These are phyloP conservation scores for Cercophora scortea DNA, from an alignment of 495 filamentous ascomycete species.

Conservation along the genomic window DNA sequence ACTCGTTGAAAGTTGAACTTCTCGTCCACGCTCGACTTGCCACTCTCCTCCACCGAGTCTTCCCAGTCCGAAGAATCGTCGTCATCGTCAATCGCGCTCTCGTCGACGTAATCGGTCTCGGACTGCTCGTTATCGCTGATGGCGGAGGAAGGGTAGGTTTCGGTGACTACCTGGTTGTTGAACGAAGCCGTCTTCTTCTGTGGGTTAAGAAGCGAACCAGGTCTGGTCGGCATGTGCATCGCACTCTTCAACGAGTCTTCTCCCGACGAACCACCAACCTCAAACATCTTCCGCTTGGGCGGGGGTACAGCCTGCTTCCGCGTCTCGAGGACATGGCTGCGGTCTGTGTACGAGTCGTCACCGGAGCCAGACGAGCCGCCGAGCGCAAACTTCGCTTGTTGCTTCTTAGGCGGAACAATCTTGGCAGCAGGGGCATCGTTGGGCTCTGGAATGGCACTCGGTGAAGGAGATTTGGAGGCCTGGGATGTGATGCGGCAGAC, in stretches of 20 bases:
- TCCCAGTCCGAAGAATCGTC: conserved; percentile 88
- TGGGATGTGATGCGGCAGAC: conserved; percentile 39
- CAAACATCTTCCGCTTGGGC: conserved; percentile 66
- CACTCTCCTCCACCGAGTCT: conserved; percentile 84
- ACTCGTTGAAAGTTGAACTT: conserved; percentile 78
- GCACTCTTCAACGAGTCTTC: conserved; percentile 72
- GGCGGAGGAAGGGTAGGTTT: conserved; percentile 52
- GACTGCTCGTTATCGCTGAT: conserved; percentile 68
- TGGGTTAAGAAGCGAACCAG: conserved; percentile 34
- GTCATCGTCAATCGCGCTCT: conserved; percentile 82
- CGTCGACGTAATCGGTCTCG: conserved; percentile 62
- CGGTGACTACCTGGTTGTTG: conserved; percentile 63
- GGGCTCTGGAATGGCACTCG: conserved; percentile 35
- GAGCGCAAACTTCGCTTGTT: conserved; percentile 46
- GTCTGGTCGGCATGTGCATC: conserved; percentile 37
- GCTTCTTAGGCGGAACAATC: conserved; percentile 39
- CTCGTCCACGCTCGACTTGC: conserved; percentile 71
- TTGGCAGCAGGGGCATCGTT: conserved; percentile 39
- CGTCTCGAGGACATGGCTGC: conserved; percentile 34
- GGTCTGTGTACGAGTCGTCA: conserved; percentile 36
- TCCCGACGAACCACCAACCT: conserved; percentile 75
- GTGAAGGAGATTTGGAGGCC: conserved; percentile 14
- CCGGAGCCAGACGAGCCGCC: conserved; percentile 44
- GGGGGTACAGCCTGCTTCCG: conserved; percentile 43
- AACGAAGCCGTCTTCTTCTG: conserved; percentile 81